Base-by-base conservation (phyloP, 495 filamentous ascomycete species). In the Achaetomiella virescens region DNA sequence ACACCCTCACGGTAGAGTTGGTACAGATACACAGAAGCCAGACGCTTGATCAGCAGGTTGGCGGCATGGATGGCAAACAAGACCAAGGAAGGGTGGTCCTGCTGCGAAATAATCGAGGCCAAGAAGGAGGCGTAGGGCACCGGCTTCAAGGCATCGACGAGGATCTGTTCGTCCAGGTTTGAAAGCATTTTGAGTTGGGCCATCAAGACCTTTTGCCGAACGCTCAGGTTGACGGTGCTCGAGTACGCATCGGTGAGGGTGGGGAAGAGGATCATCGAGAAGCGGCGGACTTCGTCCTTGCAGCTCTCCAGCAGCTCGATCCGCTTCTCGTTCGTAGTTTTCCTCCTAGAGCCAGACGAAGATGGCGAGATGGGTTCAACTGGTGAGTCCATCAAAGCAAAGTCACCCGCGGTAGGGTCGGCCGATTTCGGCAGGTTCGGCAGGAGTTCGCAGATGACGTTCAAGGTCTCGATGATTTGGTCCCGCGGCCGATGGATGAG, bases 1-100 rank as follows among this genome's bases (percentile, higher is more conserved):
- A 99, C 93, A 37, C 95, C 95, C 71, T 99, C 95, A 6, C 95
- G 87, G 66, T 99, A 93, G 63, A 99, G 95, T 61, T 97, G 95
- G 64, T 96, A 90, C 37, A 88, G 87, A 67, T 99, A 99, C 33
- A 97, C 88, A 25, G 83, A 73, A 45, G 89, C 88, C 11, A 97
- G 71, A 15, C 95, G 85, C 58, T 85, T 83, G 62, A 97, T 79
- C 2, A 99, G 75, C 2, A 97, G 72, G 67, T 97, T 91, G 1
- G 91, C 85, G 41, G 91, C 92, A 61, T 95, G 86, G 17, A 99
- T 75, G 15, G 91, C 93, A 60, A 79, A 84, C 35, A 89, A 87
- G 14, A 97, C 91, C 9, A 99, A 74, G 8, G 86, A 85, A 0
- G 88, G 83, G 64, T 97, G 90, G 61, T 99, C 95, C 66, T 95